These are phyloP conservation scores for Pythium chondricola DNA, from an alignment of 352 stramenopile genomes.

Conservation along the genomic window DNA sequence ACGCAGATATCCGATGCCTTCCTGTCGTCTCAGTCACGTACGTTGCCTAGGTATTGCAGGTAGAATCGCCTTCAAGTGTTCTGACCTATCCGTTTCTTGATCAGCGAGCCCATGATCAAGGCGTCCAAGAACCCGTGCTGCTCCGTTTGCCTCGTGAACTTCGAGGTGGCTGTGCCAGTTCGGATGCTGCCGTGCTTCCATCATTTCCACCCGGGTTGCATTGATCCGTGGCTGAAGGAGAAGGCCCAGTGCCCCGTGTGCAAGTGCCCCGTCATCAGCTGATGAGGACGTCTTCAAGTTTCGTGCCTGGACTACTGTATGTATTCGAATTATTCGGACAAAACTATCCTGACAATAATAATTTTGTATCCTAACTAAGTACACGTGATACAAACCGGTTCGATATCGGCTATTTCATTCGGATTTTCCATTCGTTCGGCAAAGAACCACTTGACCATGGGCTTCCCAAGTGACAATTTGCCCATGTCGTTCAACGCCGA, in stretches of 20 bases:
- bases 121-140: slow-evolving; percentile 45
- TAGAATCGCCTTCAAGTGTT: no score
- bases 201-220: slow-evolving; percentile 66
- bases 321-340: background rate
- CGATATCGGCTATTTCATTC: background rate
- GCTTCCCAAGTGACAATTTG: slow-evolving; percentile 5
- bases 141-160: slow-evolving; percentile 56
- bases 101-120: slow-evolving; percentile 54
- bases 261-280: slow-evolving; percentile 66
- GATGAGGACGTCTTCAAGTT: slow-evolving; percentile 4
- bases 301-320: background rate
- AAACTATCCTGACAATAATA: no score
- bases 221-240: slow-evolving; percentile 68
- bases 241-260: slow-evolving; percentile 74
- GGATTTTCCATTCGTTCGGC: background rate
- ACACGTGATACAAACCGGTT: no score
- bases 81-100: background rate
- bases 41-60: slow-evolving; percentile 16
- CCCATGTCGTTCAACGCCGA: slow-evolving; percentile 24
- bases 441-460: no score
- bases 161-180: slow-evolving; percentile 32
- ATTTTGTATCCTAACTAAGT: no score
- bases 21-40: slow-evolving; percentile 59
- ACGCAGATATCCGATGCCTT: slow-evolving; percentile 52
- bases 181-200: slow-evolving; percentile 78